These are phyloP conservation scores for Straminergon stramineum DNA, from an alignment of 225 moss, liverwort and hornwort genomes.

Conservation along the genomic window DNA sequence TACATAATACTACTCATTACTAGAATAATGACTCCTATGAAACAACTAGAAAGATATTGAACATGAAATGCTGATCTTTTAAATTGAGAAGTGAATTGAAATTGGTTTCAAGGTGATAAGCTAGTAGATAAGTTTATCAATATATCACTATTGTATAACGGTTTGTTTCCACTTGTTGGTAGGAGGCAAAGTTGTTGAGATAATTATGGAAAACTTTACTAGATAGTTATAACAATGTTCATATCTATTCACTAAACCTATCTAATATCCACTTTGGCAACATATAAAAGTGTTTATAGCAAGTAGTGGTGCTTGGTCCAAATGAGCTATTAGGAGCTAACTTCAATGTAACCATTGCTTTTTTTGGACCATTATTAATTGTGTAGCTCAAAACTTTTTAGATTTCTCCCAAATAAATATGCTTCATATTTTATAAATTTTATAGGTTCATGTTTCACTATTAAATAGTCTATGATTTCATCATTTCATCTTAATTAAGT, in stretches of 20 bases:
- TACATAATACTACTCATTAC: not conserved
- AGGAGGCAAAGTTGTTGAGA: fast-evolving
- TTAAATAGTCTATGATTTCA: no score
- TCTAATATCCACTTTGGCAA: not conserved
- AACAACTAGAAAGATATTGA: not conserved
- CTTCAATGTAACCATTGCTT: no score
- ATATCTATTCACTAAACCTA: not conserved
- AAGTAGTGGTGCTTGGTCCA: fast-evolving
- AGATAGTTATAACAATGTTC: not conserved
- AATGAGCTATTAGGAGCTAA: no score
- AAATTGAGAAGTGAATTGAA: not conserved
- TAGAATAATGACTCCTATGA: not conserved
- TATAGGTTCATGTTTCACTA: no score
- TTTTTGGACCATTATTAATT: no score
- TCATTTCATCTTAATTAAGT: no score
- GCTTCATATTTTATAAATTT: no score
- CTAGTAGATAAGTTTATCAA: not conserved
- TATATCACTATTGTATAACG: not conserved
- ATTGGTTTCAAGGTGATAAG: not conserved
- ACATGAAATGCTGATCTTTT: not conserved
- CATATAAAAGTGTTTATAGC: not conserved
- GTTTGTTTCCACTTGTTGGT: not conserved
- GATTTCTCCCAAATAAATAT: no score
- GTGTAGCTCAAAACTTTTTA: no score
- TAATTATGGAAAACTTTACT: not conserved